Evolutionary conservation across 768 basidiomycete genomes (phyloP), one percentile per base, ranked within the genome.

Genomic region (Amanita pseudoporphyria): DNA sequence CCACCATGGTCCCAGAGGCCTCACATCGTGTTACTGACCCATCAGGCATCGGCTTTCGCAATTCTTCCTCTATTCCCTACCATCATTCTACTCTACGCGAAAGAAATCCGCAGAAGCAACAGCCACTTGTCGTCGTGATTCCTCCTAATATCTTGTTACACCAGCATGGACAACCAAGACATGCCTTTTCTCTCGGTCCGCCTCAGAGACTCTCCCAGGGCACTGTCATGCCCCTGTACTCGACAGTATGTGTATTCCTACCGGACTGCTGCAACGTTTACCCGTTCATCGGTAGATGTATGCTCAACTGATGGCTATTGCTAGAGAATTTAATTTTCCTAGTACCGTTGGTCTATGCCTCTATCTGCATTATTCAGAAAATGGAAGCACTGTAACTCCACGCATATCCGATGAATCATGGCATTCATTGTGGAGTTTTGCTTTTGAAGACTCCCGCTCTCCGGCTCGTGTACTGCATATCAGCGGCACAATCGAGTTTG

Each of bases 401-500:
- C 78, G 87, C 16, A 77, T 91, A 46, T 81, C 85, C 6, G 86
- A 89, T 48, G 87, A 87, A 49, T 74, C 76, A 7, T 92, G 89
- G 89, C 73, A 73, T 46, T 64, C 78, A 28, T 69, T 91, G 2
- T 91, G 86, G 83, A 67, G 66, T 33, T 77, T 82, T 59, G 66
- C 79, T 52, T 71, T 79, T 37, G 77, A 81, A 28, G 54, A 71
- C 33, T 52, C 64, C 18, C 56, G 62, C 3, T 54, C 59, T 37
- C 53, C 68, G 52, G 55, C 60, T 21, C 61, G 62, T 19, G 71
- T 69, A 45, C 59, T 76, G 16, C 82, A 87, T 0, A 82, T 94
- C 50, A 72, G 78, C 38, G 92, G 87, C 4, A 81, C 76, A 24
- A 74, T 95, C 24, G 90, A 94, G 64, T 92, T 94, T 61, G 91